Conservation (phyloP, 2,329 filamentous ascomycete species). For the Penicillium sp. region DNA sequence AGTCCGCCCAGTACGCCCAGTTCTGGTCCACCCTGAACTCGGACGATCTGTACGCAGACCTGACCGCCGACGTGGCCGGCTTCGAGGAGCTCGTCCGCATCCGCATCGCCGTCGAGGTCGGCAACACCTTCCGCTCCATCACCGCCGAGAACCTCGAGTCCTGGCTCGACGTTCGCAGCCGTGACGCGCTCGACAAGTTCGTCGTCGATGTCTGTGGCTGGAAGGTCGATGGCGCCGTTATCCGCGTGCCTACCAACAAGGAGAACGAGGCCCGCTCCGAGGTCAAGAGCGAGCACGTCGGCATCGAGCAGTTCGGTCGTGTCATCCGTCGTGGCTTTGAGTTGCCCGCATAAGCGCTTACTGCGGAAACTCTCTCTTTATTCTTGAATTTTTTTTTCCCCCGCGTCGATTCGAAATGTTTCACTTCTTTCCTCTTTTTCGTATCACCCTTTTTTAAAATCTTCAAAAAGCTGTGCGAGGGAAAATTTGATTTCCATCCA, state of each 20-base stretch:
- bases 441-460: constrained; percentile 15
- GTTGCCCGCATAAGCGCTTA: constrained; percentile 60
- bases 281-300: constrained; percentile 92
- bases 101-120: constrained; percentile 82
- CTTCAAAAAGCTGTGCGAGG: constrained; percentile 9
- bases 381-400: constrained; percentile 14
- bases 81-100: constrained; percentile 94
- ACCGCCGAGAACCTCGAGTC: constrained; percentile 65
- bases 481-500: constrained; percentile 12
- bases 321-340: constrained; percentile 84
- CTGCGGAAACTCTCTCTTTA: constrained; percentile 12
- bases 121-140: constrained; percentile 74
- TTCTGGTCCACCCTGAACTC: constrained; percentile 94
- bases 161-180: constrained; percentile 69
- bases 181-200: constrained; percentile 70
- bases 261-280: constrained; percentile 97
- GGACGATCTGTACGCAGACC: constrained; percentile 92
- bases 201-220: constrained; percentile 83
- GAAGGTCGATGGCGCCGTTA: constrained; percentile 63
- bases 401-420: constrained; percentile 2
- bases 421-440: constrained; percentile 15
- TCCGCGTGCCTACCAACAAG: constrained; percentile 84
- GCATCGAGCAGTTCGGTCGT: constrained; percentile 52
- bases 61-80: constrained; percentile 88
- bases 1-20: constrained; percentile 80